Evolutionary conservation across 495 filamentous ascomycete genomes (phyloP), one percentile per base, ranked within the genome.

Genomic region (Podospora fimiseda): DNA sequence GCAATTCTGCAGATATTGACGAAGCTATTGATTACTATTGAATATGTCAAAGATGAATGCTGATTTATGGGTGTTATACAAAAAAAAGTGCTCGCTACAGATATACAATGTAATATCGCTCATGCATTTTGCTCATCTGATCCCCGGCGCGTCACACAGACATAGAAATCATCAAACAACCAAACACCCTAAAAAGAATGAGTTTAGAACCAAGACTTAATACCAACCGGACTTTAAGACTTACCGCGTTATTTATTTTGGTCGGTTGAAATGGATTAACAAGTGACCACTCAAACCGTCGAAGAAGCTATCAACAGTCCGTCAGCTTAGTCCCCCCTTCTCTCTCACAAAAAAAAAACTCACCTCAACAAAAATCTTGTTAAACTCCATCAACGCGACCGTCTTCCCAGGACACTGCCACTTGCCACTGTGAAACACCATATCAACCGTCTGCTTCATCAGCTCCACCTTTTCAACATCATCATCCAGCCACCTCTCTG

Each of bases 351-450:
- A 14, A 22, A 2, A 36, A 43, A 18, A 15, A 39, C 51, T 37
- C 44, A 79, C 74, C 74, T 81, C 76, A 39, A 79, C 68, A 54
- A 80, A 61, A 2, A 68, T 55, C 65, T 81, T 83, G 48, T 74
- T 72, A 33, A 79, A 60, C 60, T 79, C 65, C 64, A 72, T 56
- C 23, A 53, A 37, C 3, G 68, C 66, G 36, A 73, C 57, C 0
- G 37, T 45, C 57, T 65, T 66, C 7, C 72, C 72, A 23, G 70
- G 52, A 55, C 70, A 74, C 16, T 49, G 48, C 30, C 56, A 72
- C 51, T 64, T 66, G n/a, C 70, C 72, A 46, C 50, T 57, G 8
- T 59, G 58, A 58, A 70, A 74, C 0, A 70, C 43, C 8, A 73
- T 47, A 7, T 70, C 68, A 1, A 57, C 22, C 0, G 61, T 62